Base-by-base conservation (phyloP, 805 yeast species). In the Ogataea neopini region DNA sequence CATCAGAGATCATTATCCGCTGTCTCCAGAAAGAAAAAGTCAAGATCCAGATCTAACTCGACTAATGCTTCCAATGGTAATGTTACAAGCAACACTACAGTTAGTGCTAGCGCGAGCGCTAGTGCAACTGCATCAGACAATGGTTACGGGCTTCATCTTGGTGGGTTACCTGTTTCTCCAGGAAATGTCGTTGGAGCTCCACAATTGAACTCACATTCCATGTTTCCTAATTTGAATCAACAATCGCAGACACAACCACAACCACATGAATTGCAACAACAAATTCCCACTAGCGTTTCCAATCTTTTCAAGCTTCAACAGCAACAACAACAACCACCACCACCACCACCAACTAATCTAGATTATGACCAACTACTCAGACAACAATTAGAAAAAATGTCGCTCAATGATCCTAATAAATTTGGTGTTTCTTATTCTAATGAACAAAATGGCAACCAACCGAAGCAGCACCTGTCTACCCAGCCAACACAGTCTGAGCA, bases 331-430 rank as follows among this genome's bases (percentile, higher is more conserved):
- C 41, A 40, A 18, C 33, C 13, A 20, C 43, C 33, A 14, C 48
- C 44, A 28, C 38, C 23, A n/a, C 26, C 20, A 33, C 36, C 19
- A 28, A 30, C 37, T 37, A 54, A 44, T 40, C 34, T 57, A 39
- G 61, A 63, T 52, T 61, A 62, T 49, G 67, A 62, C 43, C 40
- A 50, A 34, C 37, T 63, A 32, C 49, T 63, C 33, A 55, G 58
- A 40, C 66, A 59, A 48, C 68, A 64, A 35, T 45, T 64, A 17
- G 67, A 63, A 25, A 61, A 58, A 29, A 50, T 63, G 54, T 53
- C 65, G 3, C 30, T 61, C 17, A 55, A 49, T 34, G 44, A 44
- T 38, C 49, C 52, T 39, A 39, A 39, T 39, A 39, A 39, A 10
- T 9, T 25, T 28, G 42, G 42, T 39, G 42, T 26, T 26, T 39